Evolutionary conservation across 1,139 yeast genomes (phyloP), one percentile per base, ranked within the genome.

Genomic region (Geotrichum australiense): DNA sequence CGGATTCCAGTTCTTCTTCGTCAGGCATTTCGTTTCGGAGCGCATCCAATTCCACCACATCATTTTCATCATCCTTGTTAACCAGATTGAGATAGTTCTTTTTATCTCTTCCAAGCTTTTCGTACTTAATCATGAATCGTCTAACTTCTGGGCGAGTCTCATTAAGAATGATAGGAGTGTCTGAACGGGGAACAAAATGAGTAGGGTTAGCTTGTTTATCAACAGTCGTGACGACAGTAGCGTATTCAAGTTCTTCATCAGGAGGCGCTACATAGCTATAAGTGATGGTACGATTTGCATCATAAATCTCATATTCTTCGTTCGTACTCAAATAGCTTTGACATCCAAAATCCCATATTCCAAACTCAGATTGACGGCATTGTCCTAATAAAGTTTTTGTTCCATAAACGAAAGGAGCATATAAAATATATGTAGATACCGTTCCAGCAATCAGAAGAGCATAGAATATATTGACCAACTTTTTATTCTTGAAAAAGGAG

Each of bases 291-390:
- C 43, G 39, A 10, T 39, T 30, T 3, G 22, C 14, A 26, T 52
- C 54, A 32, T 51, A 52, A 6, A 21, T 34, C n/a, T 20, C 21
- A 28, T 44, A 44, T 31, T 39, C 39, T 4, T 39, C 43, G 1
- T 28, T 16, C 6, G 42, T 42, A 1, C 25, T 42, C 4, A 51
- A 37, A 33, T 52, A 49, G 18, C 47, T 41, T 11, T 43, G 36
- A 45, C 60, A 54, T 26, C 53, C 48, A 23, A 62, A 49, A 36
- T 59, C 61, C 48, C 62, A 50, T 10, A 50, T 43, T 15, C 51
- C 54, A 4, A 35, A 14, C n/a, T 26, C 26, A 20, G 48, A 46
- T 5, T 53, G 53, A 10, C 49, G 41, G 34, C 64, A 61, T 21
- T 41, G 42, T 1, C 31, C 31, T 12, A n/a, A 19, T 6, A 45